Evolutionary conservation across 495 filamentous ascomycete species (phyloP).

Genomic region (Penicillium soppii): DNA sequence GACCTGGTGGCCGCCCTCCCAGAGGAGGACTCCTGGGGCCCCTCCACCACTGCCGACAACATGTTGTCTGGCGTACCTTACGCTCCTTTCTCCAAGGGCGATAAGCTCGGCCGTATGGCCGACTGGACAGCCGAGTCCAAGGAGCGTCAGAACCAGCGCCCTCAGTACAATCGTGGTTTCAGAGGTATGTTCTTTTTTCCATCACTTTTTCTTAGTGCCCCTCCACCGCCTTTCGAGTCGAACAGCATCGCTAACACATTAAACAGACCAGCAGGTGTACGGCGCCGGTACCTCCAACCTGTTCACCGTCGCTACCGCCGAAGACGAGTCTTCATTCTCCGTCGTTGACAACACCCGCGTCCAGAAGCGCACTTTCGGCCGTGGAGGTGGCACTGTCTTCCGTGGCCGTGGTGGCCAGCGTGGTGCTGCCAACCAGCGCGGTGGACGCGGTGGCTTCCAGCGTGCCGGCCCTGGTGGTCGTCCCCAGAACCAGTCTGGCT

Average conservation of each 20-base stretch:
- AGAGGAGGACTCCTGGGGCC: slow-evolving; percentile 79
- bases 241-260: slow-evolving; percentile 2
- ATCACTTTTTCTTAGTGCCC: slow-evolving; percentile 11
- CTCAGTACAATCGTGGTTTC: slow-evolving; percentile 87
- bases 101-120: slow-evolving; percentile 98
- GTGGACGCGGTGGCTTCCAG: slow-evolving; percentile 63
- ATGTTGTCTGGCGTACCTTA: slow-evolving; percentile 93
- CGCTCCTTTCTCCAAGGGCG: slow-evolving; percentile 95
- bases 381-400: slow-evolving; percentile 83
- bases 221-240: not conserved
- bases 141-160: slow-evolving; percentile 75
- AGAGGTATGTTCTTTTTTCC: slow-evolving; percentile 70
- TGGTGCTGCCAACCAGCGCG: slow-evolving; percentile 50
- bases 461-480: slow-evolving; percentile 65
- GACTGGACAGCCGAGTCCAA: slow-evolving; percentile 97
- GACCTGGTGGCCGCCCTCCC: slow-evolving; percentile 61
- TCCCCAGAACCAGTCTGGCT: slow-evolving; percentile 57
- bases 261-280: slow-evolving; percentile 90
- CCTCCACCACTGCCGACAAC: slow-evolving; percentile 74
- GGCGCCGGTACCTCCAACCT: slow-evolving; percentile 83
- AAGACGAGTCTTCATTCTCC: slow-evolving; percentile 97
- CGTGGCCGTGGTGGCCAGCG: slow-evolving; percentile 73
- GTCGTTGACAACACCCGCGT: slow-evolving; percentile 93
- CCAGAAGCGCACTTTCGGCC: slow-evolving; percentile 82
- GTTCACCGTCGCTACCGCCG: slow-evolving; percentile 85